These are phyloP conservation scores for Ophiostoma tasmaniense DNA, from an alignment of 2,329 filamentous ascomycete species.

Conservation along the genomic window DNA sequence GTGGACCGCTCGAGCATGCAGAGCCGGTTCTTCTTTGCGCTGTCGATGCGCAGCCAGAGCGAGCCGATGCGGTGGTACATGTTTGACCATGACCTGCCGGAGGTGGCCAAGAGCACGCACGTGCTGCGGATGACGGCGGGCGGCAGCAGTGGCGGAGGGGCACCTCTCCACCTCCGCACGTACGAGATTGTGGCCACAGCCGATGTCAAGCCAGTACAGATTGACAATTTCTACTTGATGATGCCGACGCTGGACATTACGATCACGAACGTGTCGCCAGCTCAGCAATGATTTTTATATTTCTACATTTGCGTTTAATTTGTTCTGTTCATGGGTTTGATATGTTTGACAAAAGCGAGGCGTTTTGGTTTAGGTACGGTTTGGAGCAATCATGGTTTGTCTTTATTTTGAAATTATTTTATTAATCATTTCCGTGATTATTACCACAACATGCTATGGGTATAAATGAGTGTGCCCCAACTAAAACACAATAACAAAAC, in stretches of 20 bases:
- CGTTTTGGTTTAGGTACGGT: neutral
- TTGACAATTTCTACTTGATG: conserved; percentile 9
- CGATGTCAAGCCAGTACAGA: conserved; percentile 2
- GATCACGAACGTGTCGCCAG: neutral
- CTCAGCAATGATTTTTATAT: neutral
- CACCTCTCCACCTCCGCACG: neutral
- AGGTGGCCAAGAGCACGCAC: conserved; percentile 6
- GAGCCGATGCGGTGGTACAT: conserved; percentile 14
- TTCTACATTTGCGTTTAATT: neutral
- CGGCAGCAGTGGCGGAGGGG: no score
- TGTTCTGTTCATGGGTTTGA: no score
- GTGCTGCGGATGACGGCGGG: conserved; percentile 5
- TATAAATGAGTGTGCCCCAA: conserved; percentile 1
- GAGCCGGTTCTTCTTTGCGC: conserved; percentile 10
- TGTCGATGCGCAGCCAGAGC: conserved; percentile 11
- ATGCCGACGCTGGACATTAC: conserved; percentile 16
- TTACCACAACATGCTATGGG: no score
- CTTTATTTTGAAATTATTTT: neutral
- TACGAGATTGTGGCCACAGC: conserved; percentile 15
- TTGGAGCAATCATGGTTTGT: neutral
- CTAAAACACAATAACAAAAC: neutral
- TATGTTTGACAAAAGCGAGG: neutral
- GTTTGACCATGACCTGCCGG: conserved; percentile 12
- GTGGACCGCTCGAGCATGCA: conserved; percentile 12
- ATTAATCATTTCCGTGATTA: no score